phyloP scores from a whole-genome alignment of 1,284 basidiomycete genomes.

The Apiotrichum gracile region DNA sequence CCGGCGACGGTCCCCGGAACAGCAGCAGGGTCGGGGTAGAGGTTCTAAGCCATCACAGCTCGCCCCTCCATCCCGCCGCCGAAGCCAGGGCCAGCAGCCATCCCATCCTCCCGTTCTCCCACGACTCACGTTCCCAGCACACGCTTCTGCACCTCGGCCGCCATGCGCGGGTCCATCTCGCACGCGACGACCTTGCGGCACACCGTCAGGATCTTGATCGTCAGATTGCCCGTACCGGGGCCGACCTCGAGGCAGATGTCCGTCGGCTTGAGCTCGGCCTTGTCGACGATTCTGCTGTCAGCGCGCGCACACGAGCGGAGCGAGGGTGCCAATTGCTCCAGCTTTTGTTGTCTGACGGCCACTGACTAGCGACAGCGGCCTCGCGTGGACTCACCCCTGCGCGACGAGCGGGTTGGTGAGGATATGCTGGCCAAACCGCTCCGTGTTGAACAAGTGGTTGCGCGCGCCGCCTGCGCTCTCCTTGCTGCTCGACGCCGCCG shows the following conservation, averaged over 20 bases:
- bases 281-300: slow-evolving; percentile 65
- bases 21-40: no score
- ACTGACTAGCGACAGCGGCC: not conserved
- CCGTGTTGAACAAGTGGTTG: slow-evolving; percentile 88
- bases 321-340: no score
- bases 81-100: no score
- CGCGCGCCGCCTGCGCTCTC: slow-evolving; percentile 55
- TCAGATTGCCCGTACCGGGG: slow-evolving; percentile 96
- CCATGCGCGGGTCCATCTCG: slow-evolving; percentile 99
- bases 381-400: slow-evolving; percentile 62
- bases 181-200: slow-evolving; percentile 88
- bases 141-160: slow-evolving; percentile 92
- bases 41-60: no score
- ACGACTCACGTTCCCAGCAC: slow-evolving; percentile 90
- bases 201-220: slow-evolving; percentile 87
- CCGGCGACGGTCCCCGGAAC: no score
- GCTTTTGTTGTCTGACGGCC: no score
- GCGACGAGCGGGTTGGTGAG: slow-evolving; percentile 88
- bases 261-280: slow-evolving; percentile 87
- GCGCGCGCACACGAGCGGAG: not conserved
- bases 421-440: slow-evolving; percentile 94
- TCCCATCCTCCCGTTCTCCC: not conserved
- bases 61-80: no score
- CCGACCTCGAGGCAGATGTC: slow-evolving; percentile 97
- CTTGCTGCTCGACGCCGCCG: slow-evolving; percentile 1